A percentile compares a stretch with the other conserved stretches of the same genome.
phyloP scores from a whole-genome alignment of 805 yeast genomes.

The Candida krabiensis region DNA sequence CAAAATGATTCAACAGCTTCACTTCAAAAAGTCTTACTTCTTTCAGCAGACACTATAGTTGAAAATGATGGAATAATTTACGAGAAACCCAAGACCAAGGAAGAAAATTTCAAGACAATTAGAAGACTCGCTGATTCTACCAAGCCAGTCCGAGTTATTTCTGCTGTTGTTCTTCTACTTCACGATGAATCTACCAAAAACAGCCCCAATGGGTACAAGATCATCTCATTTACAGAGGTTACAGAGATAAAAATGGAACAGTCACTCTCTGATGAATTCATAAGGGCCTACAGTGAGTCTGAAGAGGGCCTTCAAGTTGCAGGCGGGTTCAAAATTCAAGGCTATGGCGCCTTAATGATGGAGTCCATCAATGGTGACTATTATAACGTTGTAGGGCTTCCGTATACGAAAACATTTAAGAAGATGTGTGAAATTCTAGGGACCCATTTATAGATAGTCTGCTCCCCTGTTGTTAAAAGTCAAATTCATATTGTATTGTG shows the following conservation, averaged over 20 bases:
- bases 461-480: not conserved
- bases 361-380: conserved; percentile 72
- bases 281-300: conserved; percentile 61
- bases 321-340: conserved; percentile 90
- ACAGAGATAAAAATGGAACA: conserved; percentile 40
- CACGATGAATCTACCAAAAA: conserved; percentile 12
- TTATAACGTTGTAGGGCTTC: conserved; percentile 85
- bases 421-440: conserved; percentile 20
- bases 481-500: not conserved
- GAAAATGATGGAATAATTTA: conserved; percentile 57
- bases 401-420: conserved; percentile 56
- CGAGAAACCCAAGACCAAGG: conserved; percentile 75
- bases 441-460: conserved; percentile 9
- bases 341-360: conserved; percentile 65
- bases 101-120: conserved; percentile 51
- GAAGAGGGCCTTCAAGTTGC: conserved; percentile 83
- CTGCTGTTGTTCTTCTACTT: conserved; percentile 51
- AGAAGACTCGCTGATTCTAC: conserved; percentile 44
- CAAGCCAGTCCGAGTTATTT: conserved; percentile 48
- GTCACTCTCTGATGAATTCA: conserved; percentile 49
- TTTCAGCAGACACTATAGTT: conserved; percentile 81
- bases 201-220: conserved; percentile 15
- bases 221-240: conserved; percentile 22
- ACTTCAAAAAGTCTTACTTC: conserved; percentile 32
- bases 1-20: conserved; percentile 5